These are phyloP conservation scores for Cylindrodendrum hubeiense DNA, from an alignment of 2,329 filamentous ascomycete genomes.

Conservation along the genomic window DNA sequence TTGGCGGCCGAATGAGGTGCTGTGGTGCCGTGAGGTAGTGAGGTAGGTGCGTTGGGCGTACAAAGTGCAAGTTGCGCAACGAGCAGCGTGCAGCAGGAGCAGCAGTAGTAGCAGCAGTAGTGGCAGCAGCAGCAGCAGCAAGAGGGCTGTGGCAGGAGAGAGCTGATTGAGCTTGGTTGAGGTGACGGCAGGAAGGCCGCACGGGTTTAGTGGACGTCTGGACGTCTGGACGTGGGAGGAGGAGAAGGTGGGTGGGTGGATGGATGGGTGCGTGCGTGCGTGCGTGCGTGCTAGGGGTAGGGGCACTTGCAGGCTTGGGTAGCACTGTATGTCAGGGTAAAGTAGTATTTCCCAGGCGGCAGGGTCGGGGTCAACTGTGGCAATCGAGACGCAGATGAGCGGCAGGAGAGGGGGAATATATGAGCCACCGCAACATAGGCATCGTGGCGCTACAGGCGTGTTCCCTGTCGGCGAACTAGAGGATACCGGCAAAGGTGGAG, in stretches of 20 bases:
- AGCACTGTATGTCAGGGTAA: background rate
- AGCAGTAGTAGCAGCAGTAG: background rate
- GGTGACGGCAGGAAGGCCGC: background rate
- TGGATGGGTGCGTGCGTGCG: background rate
- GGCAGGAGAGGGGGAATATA: constrained; percentile 5
- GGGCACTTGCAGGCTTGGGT: background rate
- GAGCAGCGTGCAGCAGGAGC: background rate
- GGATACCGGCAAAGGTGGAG: background rate
- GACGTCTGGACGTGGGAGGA: background rate
- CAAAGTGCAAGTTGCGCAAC: background rate
- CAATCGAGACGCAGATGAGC: background rate
- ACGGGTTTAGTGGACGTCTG: background rate
- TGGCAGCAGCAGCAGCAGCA: background rate
- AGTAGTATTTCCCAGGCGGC: background rate
- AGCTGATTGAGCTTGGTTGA: background rate
- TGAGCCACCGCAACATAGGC: background rate
- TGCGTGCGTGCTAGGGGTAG: too few relatives aligned
- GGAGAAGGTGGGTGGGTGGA: background rate
- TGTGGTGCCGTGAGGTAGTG: too few relatives aligned
- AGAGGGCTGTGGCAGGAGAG: background rate
- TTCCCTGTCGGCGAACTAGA: constrained; percentile 1
- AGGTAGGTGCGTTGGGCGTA: background rate
- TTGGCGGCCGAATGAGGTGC: background rate
- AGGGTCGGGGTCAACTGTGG: background rate
- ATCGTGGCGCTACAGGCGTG: background rate